Conservation (phyloP, 495 filamentous ascomycete genomes). For the Xylaria grammica region DNA sequence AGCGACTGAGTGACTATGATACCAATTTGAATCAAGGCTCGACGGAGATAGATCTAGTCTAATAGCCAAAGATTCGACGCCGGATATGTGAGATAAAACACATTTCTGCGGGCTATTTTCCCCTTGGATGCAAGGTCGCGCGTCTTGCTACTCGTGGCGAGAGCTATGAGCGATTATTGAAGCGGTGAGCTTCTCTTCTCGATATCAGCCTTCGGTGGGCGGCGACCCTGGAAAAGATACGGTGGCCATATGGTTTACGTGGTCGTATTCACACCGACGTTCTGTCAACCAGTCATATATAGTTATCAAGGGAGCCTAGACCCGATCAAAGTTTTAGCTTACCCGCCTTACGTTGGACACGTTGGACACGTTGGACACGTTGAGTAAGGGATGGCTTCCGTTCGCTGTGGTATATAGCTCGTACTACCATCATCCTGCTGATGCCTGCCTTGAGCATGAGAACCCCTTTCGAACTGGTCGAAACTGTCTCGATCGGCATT, state of each 20-base stretch:
- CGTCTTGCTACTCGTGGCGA: not conserved
- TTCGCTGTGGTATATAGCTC: not conserved
- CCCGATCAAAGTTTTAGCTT: slow-evolving; percentile 4
- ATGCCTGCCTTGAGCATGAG: not conserved
- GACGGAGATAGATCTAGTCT: not conserved
- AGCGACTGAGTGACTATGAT: not conserved
- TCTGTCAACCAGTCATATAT: not conserved
- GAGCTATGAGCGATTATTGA: not conserved
- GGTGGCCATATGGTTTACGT: not conserved
- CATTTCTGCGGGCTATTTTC: not conserved
- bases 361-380: not conserved
- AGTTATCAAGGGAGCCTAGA: not conserved
- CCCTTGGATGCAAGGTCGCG: not conserved
- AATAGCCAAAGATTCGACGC: not conserved
- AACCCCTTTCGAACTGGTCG: not conserved
- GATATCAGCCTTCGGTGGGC: not conserved
- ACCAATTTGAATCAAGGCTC: not conserved
- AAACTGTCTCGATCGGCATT: not conserved
- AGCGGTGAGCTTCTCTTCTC: slow-evolving; percentile 2
- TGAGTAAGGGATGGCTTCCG: not conserved
- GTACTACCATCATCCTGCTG: not conserved
- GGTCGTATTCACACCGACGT: not conserved
- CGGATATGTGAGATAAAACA: not conserved
- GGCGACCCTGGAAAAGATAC: not conserved
- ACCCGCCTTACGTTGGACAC: not conserved